phyloP scores from a whole-genome alignment of 2,329 filamentous ascomycete genomes.

The Amylocarpus encephaloides region DNA sequence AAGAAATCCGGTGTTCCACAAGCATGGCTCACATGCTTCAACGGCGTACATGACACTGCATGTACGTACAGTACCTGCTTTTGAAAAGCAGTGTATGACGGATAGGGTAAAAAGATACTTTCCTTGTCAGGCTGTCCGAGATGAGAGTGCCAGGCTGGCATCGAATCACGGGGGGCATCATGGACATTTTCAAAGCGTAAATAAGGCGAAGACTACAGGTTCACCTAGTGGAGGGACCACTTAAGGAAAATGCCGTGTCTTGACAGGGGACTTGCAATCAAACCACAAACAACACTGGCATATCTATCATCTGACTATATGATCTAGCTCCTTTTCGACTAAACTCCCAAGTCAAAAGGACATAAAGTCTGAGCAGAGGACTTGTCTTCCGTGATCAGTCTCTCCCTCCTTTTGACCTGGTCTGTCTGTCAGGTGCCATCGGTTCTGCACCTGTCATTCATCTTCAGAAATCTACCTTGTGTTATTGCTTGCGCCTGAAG shows the following conservation, averaged over 20 bases:
- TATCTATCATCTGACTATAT: not conserved
- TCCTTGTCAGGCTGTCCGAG: not conserved
- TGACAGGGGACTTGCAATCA: no score
- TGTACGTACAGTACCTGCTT: not conserved
- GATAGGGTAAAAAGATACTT: not conserved
- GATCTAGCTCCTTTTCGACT: not conserved
- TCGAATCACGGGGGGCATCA: not conserved
- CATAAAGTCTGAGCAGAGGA: constrained; percentile 6
- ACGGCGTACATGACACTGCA: not conserved
- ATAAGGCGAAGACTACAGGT: no score
- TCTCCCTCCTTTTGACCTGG: not conserved
- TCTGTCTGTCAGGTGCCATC: not conserved
- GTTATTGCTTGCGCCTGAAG: not conserved
- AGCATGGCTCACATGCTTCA: not conserved
- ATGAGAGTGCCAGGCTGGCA: not conserved
- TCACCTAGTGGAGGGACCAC: no score
- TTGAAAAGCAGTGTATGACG: not conserved
- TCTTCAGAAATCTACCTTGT: not conserved
- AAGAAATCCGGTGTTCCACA: constrained; percentile 1
- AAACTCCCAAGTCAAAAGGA: not conserved
- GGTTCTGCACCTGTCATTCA: not conserved
- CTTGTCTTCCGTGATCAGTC: not conserved
- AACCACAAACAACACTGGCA: not conserved
- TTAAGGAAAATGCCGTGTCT: no score
- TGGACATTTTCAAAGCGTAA: no score